A percentile compares a stretch with the other conserved stretches of the same genome.
Conservation (phyloP, 106 monocot species). For the Iris macrosiphon region DNA sequence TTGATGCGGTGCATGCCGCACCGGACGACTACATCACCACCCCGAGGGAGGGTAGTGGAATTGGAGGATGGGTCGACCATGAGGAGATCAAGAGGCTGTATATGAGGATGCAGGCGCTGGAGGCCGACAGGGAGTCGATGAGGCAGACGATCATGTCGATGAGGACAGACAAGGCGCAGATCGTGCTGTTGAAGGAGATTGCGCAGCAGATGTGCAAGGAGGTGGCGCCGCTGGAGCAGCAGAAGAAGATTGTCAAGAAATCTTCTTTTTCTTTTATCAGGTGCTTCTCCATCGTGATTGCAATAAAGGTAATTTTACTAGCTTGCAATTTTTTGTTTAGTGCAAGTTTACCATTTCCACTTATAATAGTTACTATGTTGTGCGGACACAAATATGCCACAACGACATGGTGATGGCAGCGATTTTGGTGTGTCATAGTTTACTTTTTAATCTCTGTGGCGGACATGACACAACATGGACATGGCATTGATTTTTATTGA, state of each 20-base stretch:
- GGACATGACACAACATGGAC: too few species aligned
- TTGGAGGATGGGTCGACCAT: constrained; percentile 6
- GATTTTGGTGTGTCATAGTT: too few species aligned
- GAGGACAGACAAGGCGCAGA: constrained; percentile 59
- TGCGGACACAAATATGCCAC: too few species aligned
- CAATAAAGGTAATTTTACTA: constrained; percentile 60
- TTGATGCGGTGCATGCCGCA: constrained; percentile 13
- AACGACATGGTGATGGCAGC: too few species aligned
- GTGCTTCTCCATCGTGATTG: constrained; percentile 29
- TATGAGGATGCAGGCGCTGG: constrained; percentile 54
- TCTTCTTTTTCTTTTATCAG: constrained; percentile 11
- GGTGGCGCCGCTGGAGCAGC: constrained; percentile 18
- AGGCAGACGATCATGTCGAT: constrained; percentile 47
- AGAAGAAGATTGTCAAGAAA: constrained; percentile 36
- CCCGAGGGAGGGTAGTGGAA: constrained; percentile 1
- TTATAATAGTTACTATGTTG: too few species aligned
- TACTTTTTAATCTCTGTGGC: too few species aligned
- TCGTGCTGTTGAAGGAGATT: constrained; percentile 60
- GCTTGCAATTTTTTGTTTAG: too few species aligned
- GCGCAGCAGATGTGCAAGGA: constrained; percentile 65
- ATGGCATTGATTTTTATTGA: too few species aligned
- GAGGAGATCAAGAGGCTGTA: constrained; percentile 48
- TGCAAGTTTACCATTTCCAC: too few species aligned
- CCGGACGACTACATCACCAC: neutral
- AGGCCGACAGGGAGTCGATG: constrained; percentile 74